A percentile compares a stretch with the other conserved stretches of the same genome.
phyloP scores from a whole-genome alignment of 495 filamentous ascomycete genomes.

The Opeltia flavorubescens region DNA sequence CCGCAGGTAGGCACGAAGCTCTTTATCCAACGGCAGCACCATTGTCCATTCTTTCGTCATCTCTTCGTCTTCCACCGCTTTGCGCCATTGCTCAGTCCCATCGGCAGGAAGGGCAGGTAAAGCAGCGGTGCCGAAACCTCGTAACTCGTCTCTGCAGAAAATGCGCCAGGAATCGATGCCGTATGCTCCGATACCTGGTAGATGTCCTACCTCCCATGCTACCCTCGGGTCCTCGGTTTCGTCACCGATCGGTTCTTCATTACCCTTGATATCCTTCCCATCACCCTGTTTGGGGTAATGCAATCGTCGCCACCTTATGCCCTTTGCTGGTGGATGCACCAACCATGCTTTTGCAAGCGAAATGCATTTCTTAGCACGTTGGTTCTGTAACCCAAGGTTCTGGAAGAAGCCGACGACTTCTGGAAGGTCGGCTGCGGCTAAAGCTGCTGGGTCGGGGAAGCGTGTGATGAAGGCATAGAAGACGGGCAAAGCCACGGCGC shows the following conservation, averaged over 20 bases:
- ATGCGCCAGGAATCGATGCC: slow-evolving; percentile 88
- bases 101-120: neutral
- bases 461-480: slow-evolving; percentile 51
- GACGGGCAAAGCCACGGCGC: slow-evolving; percentile 59
- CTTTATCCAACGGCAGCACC: slow-evolving; percentile 76
- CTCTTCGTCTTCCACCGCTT: slow-evolving; percentile 14
- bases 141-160: slow-evolving; percentile 71
- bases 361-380: slow-evolving; percentile 46
- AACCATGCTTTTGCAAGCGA: slow-evolving; percentile 60
- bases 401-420: slow-evolving; percentile 51
- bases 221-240: slow-evolving; percentile 24
- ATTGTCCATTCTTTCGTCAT: slow-evolving; percentile 65
- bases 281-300: slow-evolving; percentile 51
- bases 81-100: slow-evolving; percentile 12
- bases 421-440: slow-evolving; percentile 42
- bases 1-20: slow-evolving; percentile 67
- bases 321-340: slow-evolving; percentile 41
- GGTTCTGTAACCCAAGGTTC: slow-evolving; percentile 62
- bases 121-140: slow-evolving; percentile 28
- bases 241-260: slow-evolving; percentile 31
- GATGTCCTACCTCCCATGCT: slow-evolving; percentile 76
- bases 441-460: slow-evolving; percentile 52
- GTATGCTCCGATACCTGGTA: slow-evolving; percentile 74
- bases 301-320: slow-evolving; percentile 46
- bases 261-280: slow-evolving; percentile 36